Evolutionary conservation across 108 stramenopile genomes (phyloP).

Genomic region (Cyclotella kingstonii): DNA sequence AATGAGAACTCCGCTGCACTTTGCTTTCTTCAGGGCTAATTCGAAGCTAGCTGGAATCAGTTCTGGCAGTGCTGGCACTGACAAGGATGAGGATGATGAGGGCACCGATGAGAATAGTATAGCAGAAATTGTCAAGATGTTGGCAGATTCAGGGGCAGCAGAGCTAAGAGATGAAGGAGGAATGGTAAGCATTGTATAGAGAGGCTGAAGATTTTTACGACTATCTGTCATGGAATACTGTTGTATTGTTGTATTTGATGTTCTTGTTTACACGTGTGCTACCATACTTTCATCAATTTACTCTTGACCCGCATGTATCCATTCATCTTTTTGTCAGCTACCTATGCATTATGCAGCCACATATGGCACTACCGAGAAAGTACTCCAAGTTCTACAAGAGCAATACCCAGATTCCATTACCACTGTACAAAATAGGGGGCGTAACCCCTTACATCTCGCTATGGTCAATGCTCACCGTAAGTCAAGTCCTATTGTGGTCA

Average conservation of each 20-base stretch:
- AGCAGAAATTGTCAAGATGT: constrained; percentile 35
- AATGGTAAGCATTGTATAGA: constrained; percentile 25
- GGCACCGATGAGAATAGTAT: constrained; percentile 30
- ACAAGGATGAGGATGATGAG: constrained; percentile 22
- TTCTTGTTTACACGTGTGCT: not conserved
- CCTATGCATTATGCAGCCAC: constrained; percentile 84
- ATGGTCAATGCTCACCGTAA: constrained; percentile 86
- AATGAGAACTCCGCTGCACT: constrained; percentile 43
- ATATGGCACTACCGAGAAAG: constrained; percentile 65
- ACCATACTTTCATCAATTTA: not conserved
- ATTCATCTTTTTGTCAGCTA: constrained; percentile 18
- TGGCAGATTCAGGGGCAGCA: constrained; percentile 51
- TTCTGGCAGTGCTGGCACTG: not conserved
- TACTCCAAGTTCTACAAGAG: constrained; percentile 65
- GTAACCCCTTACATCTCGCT: constrained; percentile 81
- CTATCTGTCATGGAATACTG: not conserved
- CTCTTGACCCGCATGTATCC: no score
- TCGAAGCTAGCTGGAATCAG: constrained; percentile 3
- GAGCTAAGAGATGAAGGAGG: constrained; percentile 44
- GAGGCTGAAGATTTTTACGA: not conserved
- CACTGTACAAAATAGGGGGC: constrained; percentile 68
- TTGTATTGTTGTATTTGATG: not conserved
- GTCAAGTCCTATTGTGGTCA: constrained; percentile 64
- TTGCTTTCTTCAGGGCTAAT: constrained; percentile 34
- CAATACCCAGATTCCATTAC: constrained; percentile 62